phyloP scores from a whole-genome alignment of 768 basidiomycete species.

The Pleurotus sapidus region DNA sequence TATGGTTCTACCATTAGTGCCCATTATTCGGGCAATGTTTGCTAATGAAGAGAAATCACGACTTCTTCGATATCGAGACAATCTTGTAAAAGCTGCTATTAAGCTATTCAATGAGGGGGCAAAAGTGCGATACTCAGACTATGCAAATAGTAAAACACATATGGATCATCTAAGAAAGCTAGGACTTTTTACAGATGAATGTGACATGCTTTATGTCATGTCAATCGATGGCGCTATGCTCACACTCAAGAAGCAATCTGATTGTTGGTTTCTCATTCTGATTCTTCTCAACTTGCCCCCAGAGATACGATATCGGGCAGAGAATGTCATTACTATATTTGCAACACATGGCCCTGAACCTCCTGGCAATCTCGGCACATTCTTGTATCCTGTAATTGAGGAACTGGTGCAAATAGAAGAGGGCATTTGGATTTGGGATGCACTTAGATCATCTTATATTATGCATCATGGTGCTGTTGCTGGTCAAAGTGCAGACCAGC shows the following conservation, averaged over 20 bases:
- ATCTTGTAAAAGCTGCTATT: conserved; percentile 16
- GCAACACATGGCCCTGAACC: conserved; percentile 24
- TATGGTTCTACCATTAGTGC: conserved; percentile 17
- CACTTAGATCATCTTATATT: conserved; percentile 20
- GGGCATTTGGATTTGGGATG: conserved; percentile 33
- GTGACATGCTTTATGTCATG: conserved; percentile 20
- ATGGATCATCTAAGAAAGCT: conserved; percentile 14
- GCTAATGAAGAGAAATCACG: conserved; percentile 22
- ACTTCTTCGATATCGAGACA: conserved; percentile 20
- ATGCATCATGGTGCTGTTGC: conserved; percentile 15
- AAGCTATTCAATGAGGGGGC: conserved; percentile 14
- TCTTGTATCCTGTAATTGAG: conserved; percentile 20
- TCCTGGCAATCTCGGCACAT: conserved; percentile 25
- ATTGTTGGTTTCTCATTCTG: conserved; percentile 21
- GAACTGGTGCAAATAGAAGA: conserved; percentile 22
- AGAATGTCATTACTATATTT: conserved; percentile 19
- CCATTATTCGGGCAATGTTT: conserved; percentile 22
- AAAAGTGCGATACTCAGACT: conserved; percentile 20
- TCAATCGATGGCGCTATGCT: conserved; percentile 28
- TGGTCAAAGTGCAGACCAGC: conserved; percentile 26
- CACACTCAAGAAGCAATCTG: conserved; percentile 29
- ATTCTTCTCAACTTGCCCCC: conserved; percentile 20
- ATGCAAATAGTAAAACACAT: conserved; percentile 19
- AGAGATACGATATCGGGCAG: conserved; percentile 16
- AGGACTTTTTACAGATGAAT: conserved; percentile 19